Base-by-base conservation (phyloP, 2,329 filamentous ascomycete genomes). In the Fusarium redolens region DNA sequence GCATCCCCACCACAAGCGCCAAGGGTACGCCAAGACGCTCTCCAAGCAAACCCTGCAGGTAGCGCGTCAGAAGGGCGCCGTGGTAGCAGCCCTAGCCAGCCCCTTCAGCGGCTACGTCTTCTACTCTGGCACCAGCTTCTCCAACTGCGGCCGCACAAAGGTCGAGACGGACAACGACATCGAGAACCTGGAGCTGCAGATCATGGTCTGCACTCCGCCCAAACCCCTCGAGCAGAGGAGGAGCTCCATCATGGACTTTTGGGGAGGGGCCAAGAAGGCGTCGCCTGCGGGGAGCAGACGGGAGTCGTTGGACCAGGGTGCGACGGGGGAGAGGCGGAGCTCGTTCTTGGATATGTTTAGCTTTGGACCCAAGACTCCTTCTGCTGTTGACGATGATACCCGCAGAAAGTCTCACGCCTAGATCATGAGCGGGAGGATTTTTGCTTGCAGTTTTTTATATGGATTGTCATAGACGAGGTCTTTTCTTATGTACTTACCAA, bases 91-190 rank as follows among this genome's bases (percentile, higher is more conserved):
- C 22, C 43, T 73, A 12, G 71, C 71, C 25, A 74, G 71, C 12
- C 71, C 71, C 40, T 73, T 73, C 63, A 74, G 59, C 12, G 71
- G 71, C 63, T 73, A 73, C 22, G 71, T 73, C 55, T 73, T 73
- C 20, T 73, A 73, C 59, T 73, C 71, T 2, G 71, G 71, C 38
- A 73, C 71, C 38, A 60, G 58, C 47, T 73, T 73, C 58, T 48
- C 71, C 63, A 74, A 73, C 59, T 74, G 71, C 55, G 71, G 71
- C 31, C 71, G 71, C 58, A 72, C 68, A 44, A 59, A 67, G 15
- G 71, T 74, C 15, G 71, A 74, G 55, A 63, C 70, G 9, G 55
- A 64, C 43, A 62, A 70, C 22, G 71, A 74, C 35, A 57, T 65
- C 4, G 71, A 73, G 28, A 68, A 71, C 37, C 48, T 73, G 10